phyloP scores from a whole-genome alignment of 1,139 yeast genomes.

The Pneumocystis jirovecii region DNA sequence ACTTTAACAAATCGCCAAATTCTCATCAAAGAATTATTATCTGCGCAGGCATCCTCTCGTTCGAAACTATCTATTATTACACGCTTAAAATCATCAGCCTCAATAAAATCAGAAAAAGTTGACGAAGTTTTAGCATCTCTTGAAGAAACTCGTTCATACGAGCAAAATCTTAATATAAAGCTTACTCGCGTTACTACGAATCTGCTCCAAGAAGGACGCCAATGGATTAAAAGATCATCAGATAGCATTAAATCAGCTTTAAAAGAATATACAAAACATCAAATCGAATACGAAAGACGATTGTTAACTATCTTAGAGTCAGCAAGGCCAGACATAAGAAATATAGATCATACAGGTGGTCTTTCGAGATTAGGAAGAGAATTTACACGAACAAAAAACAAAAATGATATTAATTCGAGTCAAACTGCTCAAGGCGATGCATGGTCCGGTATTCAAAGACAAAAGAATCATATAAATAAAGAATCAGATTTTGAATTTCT shows the following conservation, averaged over 20 bases:
- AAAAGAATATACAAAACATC: conserved; percentile 47
- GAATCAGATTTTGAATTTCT: neutral
- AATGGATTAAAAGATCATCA: conserved; percentile 44
- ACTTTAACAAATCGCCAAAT: conserved; percentile 84
- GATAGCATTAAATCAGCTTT: conserved; percentile 39
- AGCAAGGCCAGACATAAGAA: conserved; percentile 56
- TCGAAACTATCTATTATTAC: conserved; percentile 60
- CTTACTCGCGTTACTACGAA: conserved; percentile 74
- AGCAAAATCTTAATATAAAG: conserved; percentile 58
- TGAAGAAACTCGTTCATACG: conserved; percentile 66
- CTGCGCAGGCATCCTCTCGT: conserved; percentile 62
- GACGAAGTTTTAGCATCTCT: conserved; percentile 76
- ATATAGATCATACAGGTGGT: conserved; percentile 68
- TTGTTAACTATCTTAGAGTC: conserved; percentile 62
- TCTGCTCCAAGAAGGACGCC: conserved; percentile 58
- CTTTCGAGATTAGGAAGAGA: conserved; percentile 73
- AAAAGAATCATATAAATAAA: neutral
- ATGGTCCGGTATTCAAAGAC: conserved; percentile 8
- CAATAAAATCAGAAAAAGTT: conserved; percentile 68
- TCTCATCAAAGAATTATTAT: conserved; percentile 71
- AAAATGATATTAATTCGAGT: conserved; percentile 9
- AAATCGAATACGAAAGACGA: conserved; percentile 77
- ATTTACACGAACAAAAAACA: conserved; percentile 28
- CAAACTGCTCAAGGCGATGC: conserved; percentile 12
- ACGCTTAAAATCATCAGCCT: conserved; percentile 53